A percentile compares a stretch with the other conserved stretches of the same genome.
These are phyloP conservation scores for Fusarium sp. DNA, from an alignment of 2,329 filamentous ascomycete genomes.

Conservation along the genomic window DNA sequence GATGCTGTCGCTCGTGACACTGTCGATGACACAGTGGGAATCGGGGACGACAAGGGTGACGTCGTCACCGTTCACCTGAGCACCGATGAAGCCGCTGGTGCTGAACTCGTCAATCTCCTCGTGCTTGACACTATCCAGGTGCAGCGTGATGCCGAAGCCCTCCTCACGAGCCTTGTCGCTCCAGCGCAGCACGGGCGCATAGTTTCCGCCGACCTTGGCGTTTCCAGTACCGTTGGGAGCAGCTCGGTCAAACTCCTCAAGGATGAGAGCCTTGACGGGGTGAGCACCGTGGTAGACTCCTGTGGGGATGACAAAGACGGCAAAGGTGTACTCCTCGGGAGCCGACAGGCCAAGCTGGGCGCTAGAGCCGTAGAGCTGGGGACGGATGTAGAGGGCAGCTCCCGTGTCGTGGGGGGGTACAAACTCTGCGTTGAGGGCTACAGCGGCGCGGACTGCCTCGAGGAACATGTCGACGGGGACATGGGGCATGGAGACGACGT, in stretches of 20 bases:
- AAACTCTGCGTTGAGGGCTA: constrained; percentile 87
- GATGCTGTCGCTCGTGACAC: constrained; percentile 83
- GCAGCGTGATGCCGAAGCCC: constrained; percentile 93
- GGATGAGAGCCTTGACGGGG: constrained; percentile 86
- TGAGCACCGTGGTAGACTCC: constrained; percentile 93
- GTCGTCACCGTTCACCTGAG: constrained; percentile 66
- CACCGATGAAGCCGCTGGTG: constrained; percentile 92
- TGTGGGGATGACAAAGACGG: constrained; percentile 89
- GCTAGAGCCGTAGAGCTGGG: constrained; percentile 86
- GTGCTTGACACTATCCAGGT: constrained; percentile 86
- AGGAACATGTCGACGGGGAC: constrained; percentile 83
- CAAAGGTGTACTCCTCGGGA: constrained; percentile 92
- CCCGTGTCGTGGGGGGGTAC: constrained; percentile 91
- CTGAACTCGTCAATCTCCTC: constrained; percentile 95
- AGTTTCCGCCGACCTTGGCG: constrained; percentile 97
- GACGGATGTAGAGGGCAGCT: constrained; percentile 92
- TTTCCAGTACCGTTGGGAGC: constrained; percentile 91
- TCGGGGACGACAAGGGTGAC: constrained; percentile 87
- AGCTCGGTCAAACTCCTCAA: constrained; percentile 93
- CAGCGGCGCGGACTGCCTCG: constrained; percentile 80
- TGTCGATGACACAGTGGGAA: constrained; percentile 87
- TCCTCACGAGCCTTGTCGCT: constrained; percentile 82
- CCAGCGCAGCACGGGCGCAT: constrained; percentile 89
- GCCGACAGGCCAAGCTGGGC: constrained; percentile 88
- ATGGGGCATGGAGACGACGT: constrained; percentile 83